phyloP scores from a whole-genome alignment of 768 basidiomycete species.

The Sporobolomyces pararoseus region DNA sequence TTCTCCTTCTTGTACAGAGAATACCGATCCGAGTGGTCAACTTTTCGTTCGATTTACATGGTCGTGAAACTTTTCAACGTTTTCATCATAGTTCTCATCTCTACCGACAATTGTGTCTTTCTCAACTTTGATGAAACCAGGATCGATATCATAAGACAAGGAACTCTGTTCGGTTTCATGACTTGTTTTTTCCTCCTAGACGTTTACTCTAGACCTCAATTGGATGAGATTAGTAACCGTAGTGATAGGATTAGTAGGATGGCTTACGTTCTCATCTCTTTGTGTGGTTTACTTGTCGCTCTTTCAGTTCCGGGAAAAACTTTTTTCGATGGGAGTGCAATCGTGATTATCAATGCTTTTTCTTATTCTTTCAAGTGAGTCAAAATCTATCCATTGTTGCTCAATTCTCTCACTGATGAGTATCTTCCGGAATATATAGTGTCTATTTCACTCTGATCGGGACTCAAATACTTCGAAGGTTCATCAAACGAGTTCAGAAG shows the following conservation, averaged over 20 bases:
- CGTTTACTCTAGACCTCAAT: constrained; percentile 25
- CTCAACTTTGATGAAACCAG: constrained; percentile 55
- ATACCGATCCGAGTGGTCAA: constrained; percentile 66
- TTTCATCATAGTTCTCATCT: constrained; percentile 63
- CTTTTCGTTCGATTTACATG: constrained; percentile 47
- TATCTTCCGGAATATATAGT: not conserved
- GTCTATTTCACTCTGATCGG: constrained; percentile 62
- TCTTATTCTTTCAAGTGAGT: constrained; percentile 63
- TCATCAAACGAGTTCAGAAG: constrained; percentile 55
- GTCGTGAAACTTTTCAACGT: constrained; percentile 64
- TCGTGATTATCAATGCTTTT: constrained; percentile 59
- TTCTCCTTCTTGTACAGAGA: constrained; percentile 68
- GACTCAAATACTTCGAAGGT: constrained; percentile 55
- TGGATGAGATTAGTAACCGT: constrained; percentile 40
- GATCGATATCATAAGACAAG: constrained; percentile 62
- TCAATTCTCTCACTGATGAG: not conserved
- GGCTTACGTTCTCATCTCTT: constrained; percentile 65
- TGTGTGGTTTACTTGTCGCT: constrained; percentile 63
- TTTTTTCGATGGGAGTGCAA: constrained; percentile 61
- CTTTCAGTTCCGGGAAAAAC: constrained; percentile 57
- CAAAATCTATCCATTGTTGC: not conserved
- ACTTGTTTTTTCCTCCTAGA: constrained; percentile 58
- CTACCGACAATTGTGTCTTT: constrained; percentile 68
- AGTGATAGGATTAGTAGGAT: constrained; percentile 61
- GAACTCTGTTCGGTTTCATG: constrained; percentile 59